Conservation (phyloP, 2,329 filamentous ascomycete genomes). For the Penicillium olsonii region DNA sequence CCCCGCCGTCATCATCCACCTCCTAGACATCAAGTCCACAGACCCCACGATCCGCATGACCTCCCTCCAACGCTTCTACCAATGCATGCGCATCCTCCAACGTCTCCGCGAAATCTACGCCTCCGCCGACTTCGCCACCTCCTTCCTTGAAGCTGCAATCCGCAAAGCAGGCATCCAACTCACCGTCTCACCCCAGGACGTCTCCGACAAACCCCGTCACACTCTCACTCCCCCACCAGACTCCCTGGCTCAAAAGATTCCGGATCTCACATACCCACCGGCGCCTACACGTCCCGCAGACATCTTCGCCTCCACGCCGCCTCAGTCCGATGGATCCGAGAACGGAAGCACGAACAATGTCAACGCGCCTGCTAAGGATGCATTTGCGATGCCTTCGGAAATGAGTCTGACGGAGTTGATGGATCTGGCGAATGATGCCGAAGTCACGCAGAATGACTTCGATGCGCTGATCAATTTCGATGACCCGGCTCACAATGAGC, state of each 20-base stretch:
- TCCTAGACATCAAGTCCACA: slow-evolving; percentile 87
- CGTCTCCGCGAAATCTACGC: slow-evolving; percentile 86
- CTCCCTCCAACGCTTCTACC: slow-evolving; percentile 78
- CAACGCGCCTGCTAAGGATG: slow-evolving; percentile 32
- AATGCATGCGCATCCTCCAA: slow-evolving; percentile 91
- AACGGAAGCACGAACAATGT: slow-evolving; percentile 44
- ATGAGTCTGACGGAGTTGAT: slow-evolving; percentile 44
- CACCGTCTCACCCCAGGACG: slow-evolving; percentile 46
- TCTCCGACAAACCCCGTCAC: slow-evolving; percentile 26
- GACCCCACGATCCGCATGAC: slow-evolving; percentile 69
- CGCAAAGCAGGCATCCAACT: slow-evolving; percentile 81
- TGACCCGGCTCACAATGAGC: slow-evolving; percentile 36
- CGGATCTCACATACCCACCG: slow-evolving; percentile 39
- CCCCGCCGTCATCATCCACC: slow-evolving; percentile 89
- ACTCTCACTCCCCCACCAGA: slow-evolving; percentile 46
- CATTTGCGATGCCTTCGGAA: slow-evolving; percentile 36
- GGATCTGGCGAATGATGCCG: slow-evolving; percentile 46
- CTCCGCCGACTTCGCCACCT: slow-evolving; percentile 92
- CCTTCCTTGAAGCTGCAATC: slow-evolving; percentile 89
- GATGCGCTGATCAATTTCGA: slow-evolving; percentile 51
- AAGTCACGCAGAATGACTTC: slow-evolving; percentile 49
- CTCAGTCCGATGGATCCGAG: slow-evolving; percentile 45
- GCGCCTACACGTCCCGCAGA: slow-evolving; percentile 25
- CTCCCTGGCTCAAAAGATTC: slow-evolving; percentile 41
- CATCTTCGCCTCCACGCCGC: slow-evolving; percentile 43